phyloP scores from a whole-genome alignment of 169 alveolate species.

The Neospora caninum region DNA sequence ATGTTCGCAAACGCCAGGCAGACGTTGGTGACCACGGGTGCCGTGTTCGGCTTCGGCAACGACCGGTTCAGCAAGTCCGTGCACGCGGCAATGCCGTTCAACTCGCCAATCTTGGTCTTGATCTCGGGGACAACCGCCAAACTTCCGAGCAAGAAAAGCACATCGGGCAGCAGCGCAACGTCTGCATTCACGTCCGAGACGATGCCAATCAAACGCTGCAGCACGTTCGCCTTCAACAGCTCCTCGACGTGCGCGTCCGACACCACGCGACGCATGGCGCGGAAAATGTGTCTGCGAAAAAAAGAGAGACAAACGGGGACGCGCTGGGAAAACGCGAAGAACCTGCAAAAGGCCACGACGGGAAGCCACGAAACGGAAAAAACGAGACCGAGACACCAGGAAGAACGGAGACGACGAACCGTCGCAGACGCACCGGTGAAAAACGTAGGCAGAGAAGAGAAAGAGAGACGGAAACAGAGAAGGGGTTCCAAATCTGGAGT shows the following conservation, averaged over 20 bases:
- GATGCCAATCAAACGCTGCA: constrained; percentile 66
- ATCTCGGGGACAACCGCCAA: constrained; percentile 69
- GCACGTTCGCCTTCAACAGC: constrained; percentile 64
- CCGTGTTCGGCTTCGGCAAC: constrained; percentile 52
- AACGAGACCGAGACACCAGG: too few relatives aligned
- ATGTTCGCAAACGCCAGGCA: constrained; percentile 91
- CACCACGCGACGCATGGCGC: constrained; percentile 68
- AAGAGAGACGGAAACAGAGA: background rate
- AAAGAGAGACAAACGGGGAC: background rate
- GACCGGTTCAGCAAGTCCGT: constrained; percentile 49
- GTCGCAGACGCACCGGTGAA: too few relatives aligned
- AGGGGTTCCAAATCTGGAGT: too few relatives aligned
- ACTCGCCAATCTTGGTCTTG: constrained; percentile 67
- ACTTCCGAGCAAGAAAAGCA: constrained; percentile 63
- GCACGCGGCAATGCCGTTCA: constrained; percentile 65
- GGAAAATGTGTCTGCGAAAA: constrained; percentile 56
- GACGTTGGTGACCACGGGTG: constrained; percentile 82
- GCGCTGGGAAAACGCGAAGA: background rate
- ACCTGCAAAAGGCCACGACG: too few relatives aligned
- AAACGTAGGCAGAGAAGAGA: background rate
- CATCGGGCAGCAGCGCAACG: constrained; percentile 68
- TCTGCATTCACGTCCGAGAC: constrained; percentile 62
- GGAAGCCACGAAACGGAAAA: too few relatives aligned
- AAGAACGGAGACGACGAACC: too few relatives aligned
- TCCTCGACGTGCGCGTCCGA: constrained; percentile 68